Percentiles rank a stretch among this genome's conserved stretches.
phyloP scores from a whole-genome alignment of 2,329 filamentous ascomycete genomes.

The Alternaria gaisen region DNA sequence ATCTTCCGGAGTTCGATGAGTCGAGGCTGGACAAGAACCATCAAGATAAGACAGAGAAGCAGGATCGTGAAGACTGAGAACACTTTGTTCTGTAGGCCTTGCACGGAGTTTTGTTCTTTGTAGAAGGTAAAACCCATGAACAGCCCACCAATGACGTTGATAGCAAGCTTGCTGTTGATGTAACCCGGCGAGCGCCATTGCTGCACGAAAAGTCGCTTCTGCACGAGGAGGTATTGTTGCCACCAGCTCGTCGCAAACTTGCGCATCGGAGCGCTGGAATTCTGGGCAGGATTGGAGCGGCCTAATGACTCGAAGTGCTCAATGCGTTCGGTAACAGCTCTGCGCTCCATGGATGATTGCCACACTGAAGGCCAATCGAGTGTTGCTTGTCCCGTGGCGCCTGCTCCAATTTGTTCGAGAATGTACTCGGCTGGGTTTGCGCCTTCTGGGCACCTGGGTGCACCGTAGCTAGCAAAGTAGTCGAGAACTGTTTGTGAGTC shows the following conservation, averaged over 20 bases:
- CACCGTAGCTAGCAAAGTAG: constrained; percentile 78
- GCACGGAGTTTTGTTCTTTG: constrained; percentile 54
- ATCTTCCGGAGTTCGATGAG: constrained; percentile 79
- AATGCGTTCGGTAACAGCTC: constrained; percentile 48
- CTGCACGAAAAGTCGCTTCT: constrained; percentile 79
- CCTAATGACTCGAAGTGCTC: constrained; percentile 60
- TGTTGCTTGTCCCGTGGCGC: background rate
- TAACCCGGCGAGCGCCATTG: constrained; percentile 89
- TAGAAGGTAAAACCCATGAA: constrained; percentile 73
- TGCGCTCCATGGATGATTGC: constrained; percentile 19
- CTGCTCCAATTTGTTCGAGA: constrained; percentile 56
- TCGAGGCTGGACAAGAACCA: constrained; percentile 76
- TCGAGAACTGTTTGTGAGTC: constrained; percentile 69
- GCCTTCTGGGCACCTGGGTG: constrained; percentile 65
- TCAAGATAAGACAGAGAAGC: constrained; percentile 78
- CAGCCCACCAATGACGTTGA: constrained; percentile 58
- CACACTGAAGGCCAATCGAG: constrained; percentile 26
- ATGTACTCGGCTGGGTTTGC: constrained; percentile 87
- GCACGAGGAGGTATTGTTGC: constrained; percentile 75
- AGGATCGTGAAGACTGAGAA: constrained; percentile 80
- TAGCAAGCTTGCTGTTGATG: constrained; percentile 78
- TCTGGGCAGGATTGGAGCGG: background rate
- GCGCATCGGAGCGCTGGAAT: background rate
- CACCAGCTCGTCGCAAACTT: constrained; percentile 56
- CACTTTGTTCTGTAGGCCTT: constrained; percentile 82